Evolutionary conservation across 768 basidiomycete species (phyloP), one percentile per base, ranked within the genome.

Genomic region (Trametes elegans): DNA sequence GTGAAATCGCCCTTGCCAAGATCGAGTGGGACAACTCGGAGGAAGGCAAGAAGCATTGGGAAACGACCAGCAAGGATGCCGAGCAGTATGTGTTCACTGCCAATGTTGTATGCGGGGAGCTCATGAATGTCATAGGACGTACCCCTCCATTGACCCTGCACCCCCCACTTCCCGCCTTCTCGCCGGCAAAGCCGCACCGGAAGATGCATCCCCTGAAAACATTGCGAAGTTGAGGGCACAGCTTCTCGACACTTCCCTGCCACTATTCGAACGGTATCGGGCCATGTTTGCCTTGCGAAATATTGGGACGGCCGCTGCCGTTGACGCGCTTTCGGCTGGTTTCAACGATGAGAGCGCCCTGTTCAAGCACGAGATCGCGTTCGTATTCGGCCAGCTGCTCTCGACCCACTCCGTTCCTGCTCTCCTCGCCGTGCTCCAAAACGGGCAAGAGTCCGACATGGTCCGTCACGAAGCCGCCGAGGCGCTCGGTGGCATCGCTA

Each of bases 291-390:
- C 93, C 1, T 79, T 99, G 40, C 83, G 97, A 32, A 97, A 99
- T 69, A 88, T 94, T n/a, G 89, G 90, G 28, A 86, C 88, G 1
- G 78, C 84, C 16, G 80, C 79, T 3, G 95, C 95, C 2, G 89
- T 99, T 5, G 83, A 93, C 58, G 94, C 95, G 6, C 85, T 99
- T 24, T 91, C 94, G 0, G 82, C 83, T 36, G 97, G 97, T 2
- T 98, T 99, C 71, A 71, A 76, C 2, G 96, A 99, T 60, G 84
- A 85, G 48, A 92, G 88, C 60, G 92, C 88, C 2, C 76, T 99
- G 21, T 98, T 99, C 85, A 93, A 94, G 93, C 97, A 99, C 70
- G 97, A 99, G 70, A 93, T 99, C 42, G 97, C 97, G 1, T 99
- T 98, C 70, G 88, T 99, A 40, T 98, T 98, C 65, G 97, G 97